Evolutionary conservation across 1,284 basidiomycete genomes (phyloP), one percentile per base, ranked within the genome.

Genomic region (Boletus austroedulis): DNA sequence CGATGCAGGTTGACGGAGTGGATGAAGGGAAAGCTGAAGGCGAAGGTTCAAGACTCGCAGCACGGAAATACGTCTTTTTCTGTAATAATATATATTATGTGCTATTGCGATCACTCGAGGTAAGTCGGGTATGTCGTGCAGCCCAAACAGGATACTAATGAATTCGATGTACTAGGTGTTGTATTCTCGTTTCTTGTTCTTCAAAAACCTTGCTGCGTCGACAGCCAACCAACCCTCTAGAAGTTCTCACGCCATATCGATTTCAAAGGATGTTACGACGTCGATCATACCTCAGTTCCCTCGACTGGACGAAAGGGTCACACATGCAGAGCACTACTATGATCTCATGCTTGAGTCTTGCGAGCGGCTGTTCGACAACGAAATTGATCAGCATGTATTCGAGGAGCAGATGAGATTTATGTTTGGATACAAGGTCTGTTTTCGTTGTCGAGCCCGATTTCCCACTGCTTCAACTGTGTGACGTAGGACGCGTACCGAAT

Each of bases 361-460:
- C 69, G 95, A 98, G 75, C 84, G 89, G 59, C 74, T 98, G 55
- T 98, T 98, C 65, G 95, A 97, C 70, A 91, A 90, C 64, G 93
- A 96, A 70, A 81, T 98, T 28, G 96, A 98, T 67, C 89, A 89
- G 63, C 78, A 80, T 45, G 82, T 81, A 2, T 98, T 94, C 70
- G 96, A 99, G 73, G 96, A 98, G 67, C 90, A 91, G 65, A 84
- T 95, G 75, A 81, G 96, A 32, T 83, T 82, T 64, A 93, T 98
- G 86, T 98, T 95, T 75, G 94, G 94, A 28, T 87, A 89, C 60
- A 83, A 84, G 78, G 87, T 84, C 49, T n/a, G 70, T 58, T 46
- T 55, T 23, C 29, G 4, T 32, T 32, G 3, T 28, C 32, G 11
- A 3, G 32, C 24, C 9, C 19, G 4, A 38, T 50, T 29, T 19